These are phyloP conservation scores for Cnidoscolus chayamansa DNA, from an alignment of 441 rosid species.

Conservation along the genomic window DNA sequence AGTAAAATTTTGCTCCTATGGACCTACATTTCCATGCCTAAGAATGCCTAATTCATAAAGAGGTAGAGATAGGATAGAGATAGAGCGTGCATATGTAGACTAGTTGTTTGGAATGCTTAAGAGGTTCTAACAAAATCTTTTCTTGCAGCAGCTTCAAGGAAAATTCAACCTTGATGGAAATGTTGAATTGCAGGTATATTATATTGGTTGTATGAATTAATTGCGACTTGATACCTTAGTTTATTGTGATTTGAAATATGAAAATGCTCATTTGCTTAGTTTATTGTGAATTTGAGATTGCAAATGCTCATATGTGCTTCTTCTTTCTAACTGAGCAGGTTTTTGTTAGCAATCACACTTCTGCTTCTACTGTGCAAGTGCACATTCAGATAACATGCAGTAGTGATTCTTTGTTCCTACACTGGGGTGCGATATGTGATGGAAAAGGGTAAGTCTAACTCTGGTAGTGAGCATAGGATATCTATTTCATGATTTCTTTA, in stretches of 20 bases:
- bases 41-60: neutral
- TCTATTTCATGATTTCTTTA: slow-evolving; percentile 5
- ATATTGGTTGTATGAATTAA: neutral
- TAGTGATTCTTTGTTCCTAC: slow-evolving; percentile 73
- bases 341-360: slow-evolving; percentile 43
- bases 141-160: slow-evolving; percentile 51
- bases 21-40: neutral
- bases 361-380: slow-evolving; percentile 42
- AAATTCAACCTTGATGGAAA: slow-evolving; percentile 79
- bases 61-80: neutral
- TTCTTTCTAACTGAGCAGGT: slow-evolving; percentile 52
- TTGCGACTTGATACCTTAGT: slow-evolving; percentile 14
- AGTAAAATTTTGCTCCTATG: neutral
- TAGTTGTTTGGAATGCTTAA: neutral
- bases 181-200: slow-evolving; percentile 74
- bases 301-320: slow-evolving; percentile 21
- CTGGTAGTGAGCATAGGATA: slow-evolving; percentile 20
- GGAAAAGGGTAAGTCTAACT: slow-evolving; percentile 59
- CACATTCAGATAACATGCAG: slow-evolving; percentile 53
- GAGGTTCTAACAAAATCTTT: slow-evolving; percentile 25
- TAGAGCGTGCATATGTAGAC: neutral
- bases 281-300: slow-evolving; percentile 16
- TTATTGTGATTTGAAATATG: slow-evolving; percentile 14
- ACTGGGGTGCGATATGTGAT: slow-evolving; percentile 85
- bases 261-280: slow-evolving; percentile 17